Evolutionary conservation across 1,284 basidiomycete genomes (phyloP), one percentile per base, ranked within the genome.

Genomic region (Rhodotorula sp.): DNA sequence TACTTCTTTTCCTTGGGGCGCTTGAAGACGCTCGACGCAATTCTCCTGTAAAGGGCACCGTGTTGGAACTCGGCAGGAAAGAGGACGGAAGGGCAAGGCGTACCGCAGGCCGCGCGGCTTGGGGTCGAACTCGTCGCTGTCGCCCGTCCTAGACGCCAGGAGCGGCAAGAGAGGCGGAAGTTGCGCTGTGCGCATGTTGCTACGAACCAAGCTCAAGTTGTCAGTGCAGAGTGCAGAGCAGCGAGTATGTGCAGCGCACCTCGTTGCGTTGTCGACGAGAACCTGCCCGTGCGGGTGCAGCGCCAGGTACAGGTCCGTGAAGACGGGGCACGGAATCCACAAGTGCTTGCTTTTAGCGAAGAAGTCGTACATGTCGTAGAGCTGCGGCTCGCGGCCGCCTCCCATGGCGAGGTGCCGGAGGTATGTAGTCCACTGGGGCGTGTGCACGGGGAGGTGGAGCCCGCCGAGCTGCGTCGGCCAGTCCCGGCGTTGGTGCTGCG

Each of bases 401-500:
- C 22, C n/a, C 25, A 1, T n/a, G 27, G 9, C 25, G 50, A 51
- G n/a, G n/a, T 51, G 50, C 9, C 19, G 1, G n/a, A 51, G 9
- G n/a, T 51, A 51, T 3, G n/a, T 15, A 6, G 1, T 1, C 50
- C 50, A 51, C 3, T 13, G 12, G 9, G 5, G 12, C n/a, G 12
- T 12, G 15, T 29, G n/a, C n/a, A n/a, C n/a, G 5, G 44, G 44
- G n/a, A 51, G 9, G 9, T 29, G 4, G n/a, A 13, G 22, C 10
- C 22, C 13, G n/a, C 6, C 21, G 5, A 51, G 50, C 3, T 17
- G 50, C 7, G 13, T 29, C n/a, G 12, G n/a, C 50, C 50, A 51
- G 8, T 12, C n/a, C 21, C 13, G 15, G n/a, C 1, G n/a, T 10
- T n/a, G 9, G n/a, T 1, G 4, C 15, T n/a, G 3, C n/a, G 50